phyloP scores from a whole-genome alignment of 768 basidiomycete species.

The Tylopilus rubrobrunneus region DNA sequence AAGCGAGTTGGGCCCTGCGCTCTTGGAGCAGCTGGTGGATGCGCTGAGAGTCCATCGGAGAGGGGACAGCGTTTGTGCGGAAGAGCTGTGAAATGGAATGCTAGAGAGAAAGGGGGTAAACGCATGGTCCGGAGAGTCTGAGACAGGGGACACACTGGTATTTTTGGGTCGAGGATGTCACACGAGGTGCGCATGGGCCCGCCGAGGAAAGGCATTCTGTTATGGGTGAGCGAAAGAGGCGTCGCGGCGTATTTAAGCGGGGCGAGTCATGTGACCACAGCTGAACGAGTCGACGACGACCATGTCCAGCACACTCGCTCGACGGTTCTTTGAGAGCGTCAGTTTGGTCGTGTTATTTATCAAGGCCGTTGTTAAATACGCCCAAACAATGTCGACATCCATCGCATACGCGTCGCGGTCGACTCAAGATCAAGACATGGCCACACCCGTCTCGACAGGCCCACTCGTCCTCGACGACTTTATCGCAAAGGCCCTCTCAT shows the following conservation, averaged over 20 bases:
- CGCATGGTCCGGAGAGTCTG: neutral
- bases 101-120: slow-evolving; percentile 2
- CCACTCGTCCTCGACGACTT: slow-evolving; percentile 73
- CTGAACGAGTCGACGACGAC: neutral
- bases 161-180: slow-evolving; percentile 13
- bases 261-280: no score
- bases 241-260: no score
- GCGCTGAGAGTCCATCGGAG: slow-evolving; percentile 18
- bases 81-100: slow-evolving; percentile 28
- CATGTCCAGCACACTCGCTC: neutral
- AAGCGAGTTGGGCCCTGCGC: slow-evolving; percentile 11
- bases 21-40: slow-evolving; percentile 16
- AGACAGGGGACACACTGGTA: slow-evolving; percentile 18
- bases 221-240: no score
- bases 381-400: slow-evolving; percentile 23
- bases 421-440: slow-evolving; percentile 15
- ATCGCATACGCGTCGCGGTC: slow-evolving; percentile 25
- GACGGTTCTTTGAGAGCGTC: neutral
- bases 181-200: neutral
- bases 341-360: slow-evolving; percentile 34
- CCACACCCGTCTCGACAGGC: slow-evolving; percentile 6
- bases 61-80: slow-evolving; percentile 25
- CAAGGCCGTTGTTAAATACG: slow-evolving; percentile 30
- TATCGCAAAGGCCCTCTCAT: slow-evolving; percentile 61
- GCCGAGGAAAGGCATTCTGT: slow-evolving; percentile 3